These are phyloP conservation scores for Boechera divaricarpa DNA, from an alignment of 345 rosid species.

Conservation along the genomic window DNA sequence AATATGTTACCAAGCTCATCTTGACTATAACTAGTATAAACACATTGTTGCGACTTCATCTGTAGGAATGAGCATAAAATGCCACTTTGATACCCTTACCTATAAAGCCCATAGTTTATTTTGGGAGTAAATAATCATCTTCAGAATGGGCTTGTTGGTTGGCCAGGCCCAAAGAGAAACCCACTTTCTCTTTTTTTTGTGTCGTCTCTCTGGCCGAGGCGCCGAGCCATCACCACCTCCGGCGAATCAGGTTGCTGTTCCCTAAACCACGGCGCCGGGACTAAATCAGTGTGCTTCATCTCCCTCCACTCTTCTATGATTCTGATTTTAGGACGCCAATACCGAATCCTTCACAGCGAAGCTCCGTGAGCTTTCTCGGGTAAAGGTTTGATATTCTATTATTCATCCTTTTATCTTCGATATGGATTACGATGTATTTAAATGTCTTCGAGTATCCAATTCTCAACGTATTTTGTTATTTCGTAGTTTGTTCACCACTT, in stretches of 20 bases:
- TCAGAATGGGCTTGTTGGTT: background rate
- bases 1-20: too few relatives aligned
- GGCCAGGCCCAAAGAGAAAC: background rate
- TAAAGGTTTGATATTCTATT: background rate
- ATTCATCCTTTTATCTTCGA: background rate
- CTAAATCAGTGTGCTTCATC: background rate
- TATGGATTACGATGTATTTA: background rate
- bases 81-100: background rate
- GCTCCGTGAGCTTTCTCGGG: background rate
- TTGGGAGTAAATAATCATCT: background rate
- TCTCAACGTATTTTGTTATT: background rate
- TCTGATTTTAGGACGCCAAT: background rate
- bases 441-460: background rate
- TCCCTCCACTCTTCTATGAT: background rate
- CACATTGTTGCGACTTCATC: too few relatives aligned
- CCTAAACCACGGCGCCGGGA: background rate
- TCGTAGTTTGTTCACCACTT: conserved; percentile 11
- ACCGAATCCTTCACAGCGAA: background rate
- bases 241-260: background rate
- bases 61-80: too few relatives aligned
- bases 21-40: too few relatives aligned
- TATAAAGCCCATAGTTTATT: background rate
- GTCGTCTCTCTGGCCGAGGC: background rate
- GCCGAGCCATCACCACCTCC: conserved; percentile 6
- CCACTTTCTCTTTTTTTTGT: background rate